Percentiles rank a stretch among this genome's conserved stretches.
phyloP scores from a whole-genome alignment of 768 basidiomycete genomes.

The Leccinum arenicola region DNA sequence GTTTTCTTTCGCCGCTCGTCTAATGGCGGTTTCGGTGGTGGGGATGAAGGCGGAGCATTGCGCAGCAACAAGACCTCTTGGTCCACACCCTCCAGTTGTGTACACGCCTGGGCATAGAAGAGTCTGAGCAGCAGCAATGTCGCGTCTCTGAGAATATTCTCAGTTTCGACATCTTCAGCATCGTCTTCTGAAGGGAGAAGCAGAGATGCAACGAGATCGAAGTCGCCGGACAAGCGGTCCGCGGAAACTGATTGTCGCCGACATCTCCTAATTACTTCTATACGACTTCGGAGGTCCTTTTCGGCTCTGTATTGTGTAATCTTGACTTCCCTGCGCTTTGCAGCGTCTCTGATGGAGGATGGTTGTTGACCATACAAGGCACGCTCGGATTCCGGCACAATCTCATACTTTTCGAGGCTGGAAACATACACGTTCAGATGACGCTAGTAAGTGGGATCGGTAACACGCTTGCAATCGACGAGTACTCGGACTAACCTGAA shows the following conservation, averaged over 20 bases:
- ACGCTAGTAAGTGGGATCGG: slow-evolving; percentile 36
- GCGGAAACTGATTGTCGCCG: slow-evolving; percentile 39
- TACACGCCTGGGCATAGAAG: slow-evolving; percentile 63
- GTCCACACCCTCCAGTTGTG: slow-evolving; percentile 62
- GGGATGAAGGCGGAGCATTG: slow-evolving; percentile 45
- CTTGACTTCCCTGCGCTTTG: slow-evolving; percentile 78
- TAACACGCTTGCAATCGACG: neutral
- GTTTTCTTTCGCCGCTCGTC: slow-evolving; percentile 40
- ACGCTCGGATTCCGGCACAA: slow-evolving; percentile 62
- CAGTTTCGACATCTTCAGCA: slow-evolving; percentile 55
- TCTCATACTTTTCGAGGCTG: slow-evolving; percentile 59
- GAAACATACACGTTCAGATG: slow-evolving; percentile 46
- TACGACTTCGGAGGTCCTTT: slow-evolving; percentile 68
- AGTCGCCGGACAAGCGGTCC: slow-evolving; percentile 43
- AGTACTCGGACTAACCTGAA: slow-evolving; percentile 48
- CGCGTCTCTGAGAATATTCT: slow-evolving; percentile 65
- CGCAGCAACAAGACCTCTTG: slow-evolving; percentile 73
- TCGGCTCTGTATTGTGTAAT: slow-evolving; percentile 89
- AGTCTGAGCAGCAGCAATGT: slow-evolving; percentile 71
- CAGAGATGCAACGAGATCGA: slow-evolving; percentile 63
- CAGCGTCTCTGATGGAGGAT: slow-evolving; percentile 56
- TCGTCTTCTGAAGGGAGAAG: slow-evolving; percentile 42
- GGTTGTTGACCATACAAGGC: slow-evolving; percentile 49
- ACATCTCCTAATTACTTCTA: slow-evolving; percentile 61
- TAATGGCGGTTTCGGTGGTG: slow-evolving; percentile 26